Evolutionary conservation across 345 rosid genomes (phyloP).

Genomic region (Lenwebbia sp.): DNA sequence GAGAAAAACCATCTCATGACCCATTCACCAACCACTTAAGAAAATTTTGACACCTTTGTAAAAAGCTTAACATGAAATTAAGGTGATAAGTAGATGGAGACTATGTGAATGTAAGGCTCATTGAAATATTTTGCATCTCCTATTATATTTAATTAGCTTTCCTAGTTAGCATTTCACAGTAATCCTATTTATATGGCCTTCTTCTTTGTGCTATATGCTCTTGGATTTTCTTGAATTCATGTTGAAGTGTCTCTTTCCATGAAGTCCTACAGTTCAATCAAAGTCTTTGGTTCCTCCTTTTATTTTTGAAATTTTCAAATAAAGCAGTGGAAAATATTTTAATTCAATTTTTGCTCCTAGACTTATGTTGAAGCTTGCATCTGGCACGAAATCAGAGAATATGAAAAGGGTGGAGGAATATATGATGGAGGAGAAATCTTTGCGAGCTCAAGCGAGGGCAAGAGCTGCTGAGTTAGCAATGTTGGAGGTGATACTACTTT

Average conservation of each 20-base stretch:
- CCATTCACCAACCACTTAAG: too few relatives aligned
- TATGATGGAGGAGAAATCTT: neutral
- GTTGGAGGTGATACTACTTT: neutral
- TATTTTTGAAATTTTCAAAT: neutral
- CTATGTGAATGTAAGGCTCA: too few relatives aligned
- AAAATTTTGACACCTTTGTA: too few relatives aligned
- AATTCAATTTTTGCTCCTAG: neutral
- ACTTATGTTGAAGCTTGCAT: neutral
- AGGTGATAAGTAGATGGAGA: too few relatives aligned
- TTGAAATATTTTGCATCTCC: too few relatives aligned
- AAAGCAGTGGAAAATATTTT: neutral
- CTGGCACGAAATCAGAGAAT: neutral
- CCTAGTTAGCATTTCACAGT: too few relatives aligned
- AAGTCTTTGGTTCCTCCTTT: neutral
- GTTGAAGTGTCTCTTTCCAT: too few relatives aligned
- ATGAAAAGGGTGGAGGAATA: neutral
- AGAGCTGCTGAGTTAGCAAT: neutral
- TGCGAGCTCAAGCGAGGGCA: neutral
- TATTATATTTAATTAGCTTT: too few relatives aligned
- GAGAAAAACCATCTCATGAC: neutral
- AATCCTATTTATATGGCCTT: too few relatives aligned
- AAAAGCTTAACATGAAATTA: too few relatives aligned
- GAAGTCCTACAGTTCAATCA: too few relatives aligned
- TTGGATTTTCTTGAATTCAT: neutral
- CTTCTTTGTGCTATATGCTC: neutral